Evolutionary conservation across 441 rosid genomes (phyloP), one percentile per base, ranked within the genome.

Genomic region (Raphanus hybrid): DNA sequence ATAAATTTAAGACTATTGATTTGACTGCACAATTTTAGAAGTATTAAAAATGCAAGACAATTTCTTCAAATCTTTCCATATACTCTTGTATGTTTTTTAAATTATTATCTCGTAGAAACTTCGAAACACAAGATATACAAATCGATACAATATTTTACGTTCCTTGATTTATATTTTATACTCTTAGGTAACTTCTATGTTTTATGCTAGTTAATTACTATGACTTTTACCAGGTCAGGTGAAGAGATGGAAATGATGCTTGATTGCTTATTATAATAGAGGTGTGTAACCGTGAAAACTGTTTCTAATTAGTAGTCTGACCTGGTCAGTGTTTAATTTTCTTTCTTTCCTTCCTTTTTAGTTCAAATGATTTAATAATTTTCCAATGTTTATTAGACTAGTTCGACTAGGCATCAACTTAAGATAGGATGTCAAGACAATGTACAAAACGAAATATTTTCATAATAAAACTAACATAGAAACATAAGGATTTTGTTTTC

Each of bases 191-290:
- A 6, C 27, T 62, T 69, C 54, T 37, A 23, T 7, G 70, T 37
- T 62, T 15, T 69, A 37, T 76, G 54, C 18, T 68, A 60, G 27
- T 69, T 68, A 37, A 69, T 52, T 50, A 12, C 63, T 8, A 18
- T 20, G 78, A 59, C 78, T 67, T 67, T 75, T 67, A 75, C 78
- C 68, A 59, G 67, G 78, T 68, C 68, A 16, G 61, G 65, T 75
- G n/a, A 75, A 27, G 16, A 5, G 8, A 65, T 65, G 64, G 16
- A 23, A 35, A 37, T 37, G 39, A 64, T 64, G 62, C 59, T 58
- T 58, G 23, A 8, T 58, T 57, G 4, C 12, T 16, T 54, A 54
- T 16, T 14, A 8, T 54, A 54, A 16, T 54, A 45, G 52, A 45
- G 55, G 57, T 14, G 52, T 45, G 3, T 52, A 54, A 52, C 6